Evolutionary conservation across 805 yeast species (phyloP), one percentile per base, ranked within the genome.

Genomic region (Saccharomyces kudriavzevii): DNA sequence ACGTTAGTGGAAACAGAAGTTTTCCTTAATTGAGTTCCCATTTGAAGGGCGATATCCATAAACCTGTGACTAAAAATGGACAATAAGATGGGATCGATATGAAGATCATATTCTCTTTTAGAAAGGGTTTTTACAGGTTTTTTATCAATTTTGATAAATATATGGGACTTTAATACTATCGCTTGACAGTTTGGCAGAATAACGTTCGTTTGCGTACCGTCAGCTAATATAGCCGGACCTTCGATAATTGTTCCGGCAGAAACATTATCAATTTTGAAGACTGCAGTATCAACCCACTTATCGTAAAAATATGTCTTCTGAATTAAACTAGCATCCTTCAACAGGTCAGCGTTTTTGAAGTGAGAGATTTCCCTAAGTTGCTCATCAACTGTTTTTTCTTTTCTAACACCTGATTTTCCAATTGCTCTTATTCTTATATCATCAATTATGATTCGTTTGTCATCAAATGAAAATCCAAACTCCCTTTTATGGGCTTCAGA

Each of bases 11-110:
- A 83, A 9, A 88, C 89, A 1, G 92, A 77, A 0, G 94, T 88
- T 69, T 85, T 85, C 58, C 87, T 86, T 52, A 88, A 73, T 4
- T 91, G 85, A 40, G 79, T 79, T 40, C 95, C 92, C 96, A 88
- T 88, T 64, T 86, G 92, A 60, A 88, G 95, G 8, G 96, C 96
- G 67, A 89, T 87, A 57, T 89, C 89, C 92, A 88, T 87, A 67
- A 88, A 88, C 56, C 95, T 74, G 67, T 87, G 90, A 31, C 89
- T 85, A 69, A 88, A 88, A 25, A 88, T 84, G 0, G 95, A 85
- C 43, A 88, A 68, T 58, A 83, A 72, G 31, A 88, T 80, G 0
- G 94, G 94, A 60, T 88, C 91, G 40, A 84, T 70, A 25, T 60
- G 62, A 22, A 66, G 58, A 5, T 60, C 55, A 1, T 73, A 66